Percentiles rank a stretch among this genome's conserved stretches.
These are phyloP conservation scores for Schizochytrium sp. DNA, from an alignment of 108 stramenopile genomes.

Conservation along the genomic window DNA sequence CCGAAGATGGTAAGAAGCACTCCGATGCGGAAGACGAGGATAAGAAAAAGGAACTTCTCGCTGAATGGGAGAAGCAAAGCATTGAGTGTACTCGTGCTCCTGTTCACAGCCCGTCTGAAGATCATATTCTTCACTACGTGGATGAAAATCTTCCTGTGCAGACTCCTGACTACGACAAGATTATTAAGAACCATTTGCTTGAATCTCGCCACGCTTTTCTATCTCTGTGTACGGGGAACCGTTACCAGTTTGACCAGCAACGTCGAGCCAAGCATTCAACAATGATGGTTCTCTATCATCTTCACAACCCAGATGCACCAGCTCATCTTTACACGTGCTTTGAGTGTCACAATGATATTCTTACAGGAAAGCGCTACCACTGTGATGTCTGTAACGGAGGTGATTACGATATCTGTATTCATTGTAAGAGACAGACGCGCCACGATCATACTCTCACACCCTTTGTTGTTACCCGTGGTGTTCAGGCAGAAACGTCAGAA, in stretches of 20 bases:
- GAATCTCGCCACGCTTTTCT: constrained; percentile 89
- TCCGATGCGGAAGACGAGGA: constrained; percentile 78
- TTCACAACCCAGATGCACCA: constrained; percentile 94
- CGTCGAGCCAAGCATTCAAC: constrained; percentile 98
- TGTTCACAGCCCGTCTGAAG: background rate
- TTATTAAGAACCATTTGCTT: constrained; percentile 83
- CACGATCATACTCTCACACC: constrained; percentile 54
- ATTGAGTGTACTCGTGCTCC: constrained; percentile 28
- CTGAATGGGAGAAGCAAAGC: constrained; percentile 25
- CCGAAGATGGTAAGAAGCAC: constrained; percentile 72
- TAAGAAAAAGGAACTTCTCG: constrained; percentile 84
- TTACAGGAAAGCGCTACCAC: constrained; percentile 48
- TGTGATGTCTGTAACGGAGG: constrained; percentile 42
- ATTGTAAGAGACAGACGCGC: background rate
- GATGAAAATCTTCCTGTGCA: constrained; percentile 35
- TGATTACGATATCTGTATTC: constrained; percentile 14
- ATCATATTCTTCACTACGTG: constrained; percentile 48
- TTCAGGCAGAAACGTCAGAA: constrained; percentile 36
- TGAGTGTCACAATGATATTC: constrained; percentile 45
- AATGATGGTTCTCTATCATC: constrained; percentile 99
- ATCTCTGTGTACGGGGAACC: constrained; percentile 93
- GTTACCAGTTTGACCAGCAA: constrained; percentile 97
- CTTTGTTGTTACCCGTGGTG: constrained; percentile 53
- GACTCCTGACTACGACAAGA: constrained; percentile 78
- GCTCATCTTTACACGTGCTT: constrained; percentile 61